These are phyloP conservation scores for Tinospora cordifolia DNA, from an alignment of 164 flowering plant genomes.

Conservation along the genomic window DNA sequence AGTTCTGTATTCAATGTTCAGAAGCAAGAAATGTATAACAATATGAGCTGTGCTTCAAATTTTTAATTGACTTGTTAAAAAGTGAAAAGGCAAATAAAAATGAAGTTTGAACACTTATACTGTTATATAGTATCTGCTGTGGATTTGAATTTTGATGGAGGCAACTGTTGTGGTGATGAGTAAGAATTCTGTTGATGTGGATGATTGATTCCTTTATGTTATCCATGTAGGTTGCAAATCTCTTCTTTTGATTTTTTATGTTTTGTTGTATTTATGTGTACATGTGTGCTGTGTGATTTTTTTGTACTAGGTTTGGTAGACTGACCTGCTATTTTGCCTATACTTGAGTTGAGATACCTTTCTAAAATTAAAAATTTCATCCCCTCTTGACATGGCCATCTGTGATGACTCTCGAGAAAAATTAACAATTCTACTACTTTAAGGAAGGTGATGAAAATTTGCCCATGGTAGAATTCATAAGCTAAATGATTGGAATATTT, in stretches of 20 bases:
- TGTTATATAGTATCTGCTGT: neutral
- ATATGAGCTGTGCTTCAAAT: neutral
- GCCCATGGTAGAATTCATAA: neutral
- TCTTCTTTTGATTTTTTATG: no score
- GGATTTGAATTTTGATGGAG: neutral
- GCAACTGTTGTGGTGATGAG: neutral
- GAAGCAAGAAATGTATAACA: neutral
- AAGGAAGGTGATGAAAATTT: neutral
- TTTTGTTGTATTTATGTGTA: no score
- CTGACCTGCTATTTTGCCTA: no score
- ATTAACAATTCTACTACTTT: no score
- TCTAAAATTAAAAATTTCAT: no score
- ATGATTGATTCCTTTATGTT: neutral
- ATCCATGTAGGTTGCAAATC: no score
- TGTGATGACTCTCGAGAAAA: no score
- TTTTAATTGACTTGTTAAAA: neutral
- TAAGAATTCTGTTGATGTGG: neutral
- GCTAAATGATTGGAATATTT: neutral
- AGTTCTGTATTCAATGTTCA: constrained; percentile 21
- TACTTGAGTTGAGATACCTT: no score
- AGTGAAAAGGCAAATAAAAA: neutral
- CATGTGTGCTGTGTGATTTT: no score
- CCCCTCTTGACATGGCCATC: no score
- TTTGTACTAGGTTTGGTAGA: no score
- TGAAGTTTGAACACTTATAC: neutral